Evolutionary conservation across 176 grass and related monocot genomes (phyloP), one percentile per base, ranked within the genome.

Genomic region (Neostapfia colusana): DNA sequence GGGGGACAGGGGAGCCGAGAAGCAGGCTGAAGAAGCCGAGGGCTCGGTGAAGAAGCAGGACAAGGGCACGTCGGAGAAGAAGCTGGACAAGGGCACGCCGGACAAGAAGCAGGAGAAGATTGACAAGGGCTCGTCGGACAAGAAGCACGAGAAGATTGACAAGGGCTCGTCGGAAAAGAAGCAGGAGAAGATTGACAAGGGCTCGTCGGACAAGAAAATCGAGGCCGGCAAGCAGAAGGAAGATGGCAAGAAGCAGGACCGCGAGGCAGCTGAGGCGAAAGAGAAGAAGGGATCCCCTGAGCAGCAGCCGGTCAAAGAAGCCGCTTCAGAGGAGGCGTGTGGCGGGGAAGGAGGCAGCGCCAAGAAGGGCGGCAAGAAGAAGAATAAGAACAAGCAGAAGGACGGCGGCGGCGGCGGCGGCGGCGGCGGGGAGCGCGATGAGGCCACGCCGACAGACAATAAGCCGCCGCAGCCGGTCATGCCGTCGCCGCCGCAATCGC

Each of bases 351-450:
- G 83, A 13, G 3, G 65, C 17, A 67, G 74, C 28, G 67, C 83
- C 53, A 82, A 88, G 67, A 54, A 21, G 20, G 51, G 51, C 51
- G 79, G 79, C 2, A 85, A 91, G 83, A 95, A 77, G 45, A 79
- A 93, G 24, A 56, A 75, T 49, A 72, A 77, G 64, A 51, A 45
- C 34, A 85, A 81, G 72, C 13, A 48, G 45, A 4, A 48, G 13
- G 0, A 15, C 13, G 14, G 16, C 14, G 45, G 16, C 45, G 14
- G 16, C 45, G 14, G 14, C 45, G 45, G 43, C 43, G 46, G 5
- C 48, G 77, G 69, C 21, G 73, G 45, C 21, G 79, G 15, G 42
- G 77, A 65, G 7, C 75, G 10, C 20, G 55, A 72, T 7, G 31
- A 31, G 31, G 53, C 13, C 43, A 24, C 59, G 3, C 6, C 82